Conservation (phyloP, 805 yeast species). For the Candida ovalis region DNA sequence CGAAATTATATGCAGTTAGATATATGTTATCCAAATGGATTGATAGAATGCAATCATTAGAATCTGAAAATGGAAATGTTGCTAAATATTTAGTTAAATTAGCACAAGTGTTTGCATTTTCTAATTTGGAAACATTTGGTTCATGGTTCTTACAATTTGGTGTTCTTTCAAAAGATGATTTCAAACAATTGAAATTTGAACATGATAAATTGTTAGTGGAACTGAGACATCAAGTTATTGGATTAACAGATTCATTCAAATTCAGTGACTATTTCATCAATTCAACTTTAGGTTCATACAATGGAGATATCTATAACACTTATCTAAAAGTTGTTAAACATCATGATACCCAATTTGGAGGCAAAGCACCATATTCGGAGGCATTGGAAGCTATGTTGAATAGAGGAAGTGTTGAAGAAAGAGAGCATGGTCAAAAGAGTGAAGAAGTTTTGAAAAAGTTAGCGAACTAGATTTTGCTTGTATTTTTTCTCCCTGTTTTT, state of each 20-base stretch:
- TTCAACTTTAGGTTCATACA: slow-evolving; percentile 74
- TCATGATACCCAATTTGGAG: slow-evolving; percentile 44
- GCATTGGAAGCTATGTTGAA: slow-evolving; percentile 35
- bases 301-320: slow-evolving; percentile 81
- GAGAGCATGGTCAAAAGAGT: slow-evolving; percentile 27
- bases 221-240: slow-evolving; percentile 66
- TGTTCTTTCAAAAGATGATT: slow-evolving; percentile 47
- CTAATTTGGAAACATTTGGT: slow-evolving; percentile 65
- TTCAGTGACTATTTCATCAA: slow-evolving; percentile 77
- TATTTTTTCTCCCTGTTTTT: not conserved
- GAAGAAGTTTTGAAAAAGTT: slow-evolving; percentile 21
- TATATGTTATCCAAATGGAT: slow-evolving; percentile 42
- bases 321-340: slow-evolving; percentile 56
- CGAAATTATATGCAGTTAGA: slow-evolving; percentile 49
- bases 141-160: slow-evolving; percentile 67
- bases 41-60: slow-evolving; percentile 25
- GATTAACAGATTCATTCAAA: slow-evolving; percentile 80
- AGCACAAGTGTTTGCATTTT: slow-evolving; percentile 59
- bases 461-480: not conserved
- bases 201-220: slow-evolving; percentile 44
- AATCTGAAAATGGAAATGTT: slow-evolving; percentile 36
- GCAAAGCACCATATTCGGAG: slow-evolving; percentile 60
- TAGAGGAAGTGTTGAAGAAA: slow-evolving; percentile 33
- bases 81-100: slow-evolving; percentile 48
- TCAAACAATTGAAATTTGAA: slow-evolving; percentile 37